phyloP scores from a whole-genome alignment of 306 rosid species.

The Alnus glutinosa region DNA sequence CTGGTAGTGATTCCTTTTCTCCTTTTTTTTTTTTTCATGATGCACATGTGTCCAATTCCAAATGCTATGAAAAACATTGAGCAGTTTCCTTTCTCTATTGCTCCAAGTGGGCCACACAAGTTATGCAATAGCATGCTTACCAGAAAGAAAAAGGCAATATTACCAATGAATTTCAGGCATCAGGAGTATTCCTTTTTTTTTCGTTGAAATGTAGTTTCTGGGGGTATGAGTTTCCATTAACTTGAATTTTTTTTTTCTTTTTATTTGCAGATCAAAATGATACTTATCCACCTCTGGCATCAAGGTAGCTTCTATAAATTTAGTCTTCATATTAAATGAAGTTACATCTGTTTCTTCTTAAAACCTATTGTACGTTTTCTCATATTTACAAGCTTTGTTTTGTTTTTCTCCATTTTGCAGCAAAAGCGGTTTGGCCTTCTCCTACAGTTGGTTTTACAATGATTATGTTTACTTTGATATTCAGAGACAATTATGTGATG shows the following conservation, averaged over 20 bases:
- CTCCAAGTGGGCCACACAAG: background rate
- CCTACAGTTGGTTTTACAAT: conserved; percentile 32
- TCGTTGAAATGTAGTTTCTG: background rate
- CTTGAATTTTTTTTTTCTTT: conserved; percentile 22
- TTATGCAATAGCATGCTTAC: background rate
- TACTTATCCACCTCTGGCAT: conserved; percentile 40
- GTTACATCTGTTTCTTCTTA: conserved; percentile 23
- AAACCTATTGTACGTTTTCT: conserved; percentile 5
- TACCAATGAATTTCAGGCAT: background rate
- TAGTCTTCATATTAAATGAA: conserved; percentile 17
- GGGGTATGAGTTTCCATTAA: background rate
- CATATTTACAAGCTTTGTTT: conserved; percentile 15
- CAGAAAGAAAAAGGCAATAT: background rate
- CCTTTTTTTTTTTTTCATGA: background rate
- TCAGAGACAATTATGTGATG: conserved; percentile 29
- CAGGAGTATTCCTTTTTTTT: background rate
- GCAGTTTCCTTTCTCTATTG: background rate
- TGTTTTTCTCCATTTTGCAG: conserved; percentile 53
- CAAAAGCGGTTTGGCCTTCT: conserved; percentile 59
- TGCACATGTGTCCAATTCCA: background rate
- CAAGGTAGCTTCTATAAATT: conserved; percentile 49
- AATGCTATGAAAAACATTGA: background rate
- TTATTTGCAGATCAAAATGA: conserved; percentile 57
- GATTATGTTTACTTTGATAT: conserved; percentile 24
- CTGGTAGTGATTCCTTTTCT: background rate